Evolutionary conservation across 768 basidiomycete genomes (phyloP).

Genomic region (Termitomyces sp.): DNA sequence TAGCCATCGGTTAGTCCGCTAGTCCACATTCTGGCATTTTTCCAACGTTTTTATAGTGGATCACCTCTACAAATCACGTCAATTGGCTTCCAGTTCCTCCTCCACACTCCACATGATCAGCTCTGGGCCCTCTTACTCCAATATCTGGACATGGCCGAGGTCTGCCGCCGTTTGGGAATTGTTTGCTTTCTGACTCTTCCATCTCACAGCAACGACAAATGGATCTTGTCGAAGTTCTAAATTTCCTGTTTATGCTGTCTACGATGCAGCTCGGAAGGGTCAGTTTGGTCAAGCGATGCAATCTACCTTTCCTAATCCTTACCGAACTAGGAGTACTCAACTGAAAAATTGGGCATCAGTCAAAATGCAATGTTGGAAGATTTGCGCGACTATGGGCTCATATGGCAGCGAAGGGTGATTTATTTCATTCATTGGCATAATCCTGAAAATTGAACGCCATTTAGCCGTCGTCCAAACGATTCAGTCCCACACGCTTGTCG

Average conservation of each 20-base stretch:
- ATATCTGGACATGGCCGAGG: slow-evolving; percentile 85
- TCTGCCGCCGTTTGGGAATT: slow-evolving; percentile 27
- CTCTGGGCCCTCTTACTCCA: slow-evolving; percentile 92
- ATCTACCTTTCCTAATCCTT: neutral
- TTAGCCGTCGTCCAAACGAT: slow-evolving; percentile 72
- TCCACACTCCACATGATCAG: slow-evolving; percentile 92
- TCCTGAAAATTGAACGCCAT: slow-evolving; percentile 1
- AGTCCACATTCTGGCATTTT: slow-evolving; percentile 2
- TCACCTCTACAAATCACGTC: slow-evolving; percentile 81
- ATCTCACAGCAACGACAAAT: slow-evolving; percentile 70
- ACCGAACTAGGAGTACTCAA: slow-evolving; percentile 78
- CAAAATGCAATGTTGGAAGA: slow-evolving; percentile 89
- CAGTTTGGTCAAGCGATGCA: slow-evolving; percentile 18
- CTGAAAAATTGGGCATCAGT: slow-evolving; percentile 71
- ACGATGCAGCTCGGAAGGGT: slow-evolving; percentile 94
- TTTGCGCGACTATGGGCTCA: slow-evolving; percentile 89
- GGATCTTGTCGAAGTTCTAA: slow-evolving; percentile 91
- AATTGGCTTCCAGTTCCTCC: slow-evolving; percentile 91
- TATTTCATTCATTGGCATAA: slow-evolving; percentile 18
- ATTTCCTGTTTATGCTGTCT: slow-evolving; percentile 95
- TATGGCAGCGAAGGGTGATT: slow-evolving; percentile 78
- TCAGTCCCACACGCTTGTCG: slow-evolving; percentile 91
- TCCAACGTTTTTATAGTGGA: slow-evolving; percentile 34
- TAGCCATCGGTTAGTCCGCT: slow-evolving; percentile 49
- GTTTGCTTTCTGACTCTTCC: slow-evolving; percentile 14